Conservation (phyloP, 441 rosid species). For the Cnidoscolus chayamansa region DNA sequence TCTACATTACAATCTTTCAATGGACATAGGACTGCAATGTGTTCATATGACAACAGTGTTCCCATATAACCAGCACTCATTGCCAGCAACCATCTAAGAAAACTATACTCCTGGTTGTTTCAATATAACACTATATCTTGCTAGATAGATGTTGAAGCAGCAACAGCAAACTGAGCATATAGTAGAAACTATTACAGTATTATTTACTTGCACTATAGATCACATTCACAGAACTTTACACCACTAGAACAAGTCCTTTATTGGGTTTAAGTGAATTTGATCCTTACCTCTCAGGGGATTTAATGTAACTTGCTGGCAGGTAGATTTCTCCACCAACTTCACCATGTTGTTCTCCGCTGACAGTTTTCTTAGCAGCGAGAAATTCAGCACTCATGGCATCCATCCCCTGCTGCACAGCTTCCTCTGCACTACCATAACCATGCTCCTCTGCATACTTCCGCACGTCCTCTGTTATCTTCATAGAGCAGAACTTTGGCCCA, state of each 20-base stretch:
- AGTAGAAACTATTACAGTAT: not conserved
- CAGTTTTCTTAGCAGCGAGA: slow-evolving; percentile 79
- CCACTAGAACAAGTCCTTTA: not conserved
- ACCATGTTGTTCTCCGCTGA: slow-evolving; percentile 94
- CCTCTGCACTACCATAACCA: slow-evolving; percentile 89
- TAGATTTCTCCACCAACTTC: slow-evolving; percentile 96
- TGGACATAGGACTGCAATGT: not conserved
- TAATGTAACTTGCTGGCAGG: slow-evolving; percentile 60
- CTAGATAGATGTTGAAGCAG: no score
- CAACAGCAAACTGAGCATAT: no score
- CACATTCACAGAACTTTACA: not conserved
- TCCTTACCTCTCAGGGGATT: slow-evolving; percentile 49
- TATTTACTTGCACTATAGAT: not conserved
- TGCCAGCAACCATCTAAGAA: not conserved
- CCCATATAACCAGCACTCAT: not conserved
- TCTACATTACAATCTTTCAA: slow-evolving; percentile 1
- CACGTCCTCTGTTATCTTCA: slow-evolving; percentile 99
- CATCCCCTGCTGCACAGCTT: slow-evolving; percentile 85
- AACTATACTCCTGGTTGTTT: not conserved
- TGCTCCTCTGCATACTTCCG: slow-evolving; percentile 94
- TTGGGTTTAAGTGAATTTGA: slow-evolving; percentile 15
- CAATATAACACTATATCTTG: no score
- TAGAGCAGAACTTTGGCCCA: slow-evolving; percentile 96
- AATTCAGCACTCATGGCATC: slow-evolving; percentile 93
- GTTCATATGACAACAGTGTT: not conserved